These are phyloP conservation scores for Didymella lethalis DNA, from an alignment of 2,329 filamentous ascomycete genomes.

Conservation along the genomic window DNA sequence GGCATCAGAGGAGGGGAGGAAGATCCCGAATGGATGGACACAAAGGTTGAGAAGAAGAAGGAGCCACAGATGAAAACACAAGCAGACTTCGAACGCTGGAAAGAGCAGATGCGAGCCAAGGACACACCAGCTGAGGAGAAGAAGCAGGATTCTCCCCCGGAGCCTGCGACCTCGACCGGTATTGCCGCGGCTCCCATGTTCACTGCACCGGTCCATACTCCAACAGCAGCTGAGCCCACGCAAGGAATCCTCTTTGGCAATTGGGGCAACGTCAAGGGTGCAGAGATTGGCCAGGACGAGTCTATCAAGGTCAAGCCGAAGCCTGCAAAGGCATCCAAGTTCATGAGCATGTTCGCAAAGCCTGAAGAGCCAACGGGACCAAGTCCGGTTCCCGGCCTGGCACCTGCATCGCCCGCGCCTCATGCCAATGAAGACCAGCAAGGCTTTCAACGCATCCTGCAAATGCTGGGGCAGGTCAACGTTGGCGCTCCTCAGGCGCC, in stretches of 20 bases:
- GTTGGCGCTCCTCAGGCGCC: conserved; percentile 29
- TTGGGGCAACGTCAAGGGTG: conserved; percentile 61
- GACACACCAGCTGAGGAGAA: conserved; percentile 57
- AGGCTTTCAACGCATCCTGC: conserved; percentile 81
- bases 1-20: conserved; percentile 63
- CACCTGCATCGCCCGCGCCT: conserved; percentile 39
- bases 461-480: conserved; percentile 72
- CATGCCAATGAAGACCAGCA: conserved; percentile 74
- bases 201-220: conserved; percentile 58
- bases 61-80: conserved; percentile 77
- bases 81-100: conserved; percentile 94
- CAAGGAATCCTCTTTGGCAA: conserved; percentile 81
- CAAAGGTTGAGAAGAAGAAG: conserved; percentile 70
- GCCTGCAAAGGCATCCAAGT: conserved; percentile 80
- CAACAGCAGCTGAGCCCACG: conserved; percentile 67
- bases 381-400: conserved; percentile 25
- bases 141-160: conserved; percentile 40
- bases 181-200: conserved; percentile 48
- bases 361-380: conserved; percentile 47
- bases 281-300: conserved; percentile 44
- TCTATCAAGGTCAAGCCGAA: conserved; percentile 49
- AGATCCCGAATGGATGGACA: conserved; percentile 90
- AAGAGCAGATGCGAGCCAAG: conserved; percentile 84
- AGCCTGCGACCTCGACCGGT: conserved; percentile 31
- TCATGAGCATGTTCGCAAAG: conserved; percentile 74